Conservation (phyloP, 106 monocot genomes). For the Dendrobium officinale region DNA sequence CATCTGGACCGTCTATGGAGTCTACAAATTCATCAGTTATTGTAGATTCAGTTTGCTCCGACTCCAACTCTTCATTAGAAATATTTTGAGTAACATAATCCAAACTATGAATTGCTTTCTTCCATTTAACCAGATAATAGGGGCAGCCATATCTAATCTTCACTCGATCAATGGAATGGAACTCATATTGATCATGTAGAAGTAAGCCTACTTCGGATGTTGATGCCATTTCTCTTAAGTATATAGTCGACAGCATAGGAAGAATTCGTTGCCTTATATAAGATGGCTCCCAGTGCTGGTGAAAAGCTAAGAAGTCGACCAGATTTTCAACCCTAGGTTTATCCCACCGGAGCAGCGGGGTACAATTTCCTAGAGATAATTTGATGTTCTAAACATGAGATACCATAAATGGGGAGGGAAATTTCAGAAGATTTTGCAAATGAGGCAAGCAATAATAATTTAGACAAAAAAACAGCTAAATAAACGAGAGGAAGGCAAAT, state of each 20-base stretch:
- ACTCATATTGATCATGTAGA: slow-evolving; percentile 65
- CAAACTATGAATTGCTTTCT: slow-evolving; percentile 20
- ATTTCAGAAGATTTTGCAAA: not conserved
- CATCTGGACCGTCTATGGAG: slow-evolving; percentile 58
- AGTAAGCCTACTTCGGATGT: slow-evolving; percentile 25
- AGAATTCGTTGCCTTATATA: slow-evolving; percentile 72
- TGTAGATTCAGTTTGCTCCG: slow-evolving; percentile 3
- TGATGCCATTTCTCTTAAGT: slow-evolving; percentile 60
- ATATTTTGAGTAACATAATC: not conserved
- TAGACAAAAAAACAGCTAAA: not conserved
- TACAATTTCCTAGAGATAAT: not conserved
- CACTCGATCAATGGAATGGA: slow-evolving; percentile 76
- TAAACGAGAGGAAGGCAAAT: not conserved
- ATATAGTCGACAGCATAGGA: slow-evolving; percentile 76
- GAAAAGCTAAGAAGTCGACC: slow-evolving; percentile 63
- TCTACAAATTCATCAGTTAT: slow-evolving; percentile 18
- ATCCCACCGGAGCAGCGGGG: slow-evolving; percentile 31
- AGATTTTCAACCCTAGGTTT: slow-evolving; percentile 55
- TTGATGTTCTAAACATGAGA: not conserved
- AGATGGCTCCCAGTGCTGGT: slow-evolving; percentile 82
- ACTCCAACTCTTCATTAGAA: slow-evolving; percentile 19
- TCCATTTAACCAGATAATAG: slow-evolving; percentile 90
- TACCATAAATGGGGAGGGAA: not conserved
- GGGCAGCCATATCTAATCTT: slow-evolving; percentile 61
- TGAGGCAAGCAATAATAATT: not conserved